Evolutionary conservation across 2,329 filamentous ascomycete genomes (phyloP), one percentile per base, ranked within the genome.

Genomic region (Trichoderma afroharzianum): DNA sequence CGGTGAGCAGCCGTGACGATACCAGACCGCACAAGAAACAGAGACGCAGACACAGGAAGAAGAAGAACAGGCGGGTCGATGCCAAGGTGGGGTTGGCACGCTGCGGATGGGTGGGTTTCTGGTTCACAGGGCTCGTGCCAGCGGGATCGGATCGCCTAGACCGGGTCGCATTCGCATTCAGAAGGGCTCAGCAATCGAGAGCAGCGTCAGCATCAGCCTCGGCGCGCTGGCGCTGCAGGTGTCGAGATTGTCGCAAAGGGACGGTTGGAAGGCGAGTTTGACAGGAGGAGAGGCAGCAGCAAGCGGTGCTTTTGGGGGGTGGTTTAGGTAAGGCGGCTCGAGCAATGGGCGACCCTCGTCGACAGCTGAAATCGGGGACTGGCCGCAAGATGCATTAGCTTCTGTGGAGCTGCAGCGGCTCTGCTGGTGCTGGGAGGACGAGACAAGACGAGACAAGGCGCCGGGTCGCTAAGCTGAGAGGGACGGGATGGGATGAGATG

Each of bases 401-500:
- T 71, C 68, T 63, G 68, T 71, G 68, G 68, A 71, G 61, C 68
- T 62, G 66, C 66, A 69, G 66, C 66, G 66, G 66, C 66, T 69
- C 66, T 69, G 66, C 39, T 43, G 33, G 33, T 43, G 18, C 39
- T 43, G 39, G 39, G 39, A 36, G 33, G 33, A 36, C 33, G 1
- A 36, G 33, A 36, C 33, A 0, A 36, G 33, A 36, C 33, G 1
- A 36, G 36, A 28, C n/a, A 33, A 53, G 63, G 63, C 50, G 53
- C 21, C 5, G 9, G 47, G 28, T 64, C 30, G 50, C 50, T 57
- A 18, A 36, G 33, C 33, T 36, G 28, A 28, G 36, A 32, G n/a
- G 57, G 30, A 33, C 57, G 18, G 32, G 32, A 24, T 11, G 43
- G 18, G 14, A 39, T 15, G 15, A 15, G 43, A 21, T 47, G 43